Evolutionary conservation across 108 stramenopile species (phyloP).

Genomic region (Hondaea fermentalgiana): DNA sequence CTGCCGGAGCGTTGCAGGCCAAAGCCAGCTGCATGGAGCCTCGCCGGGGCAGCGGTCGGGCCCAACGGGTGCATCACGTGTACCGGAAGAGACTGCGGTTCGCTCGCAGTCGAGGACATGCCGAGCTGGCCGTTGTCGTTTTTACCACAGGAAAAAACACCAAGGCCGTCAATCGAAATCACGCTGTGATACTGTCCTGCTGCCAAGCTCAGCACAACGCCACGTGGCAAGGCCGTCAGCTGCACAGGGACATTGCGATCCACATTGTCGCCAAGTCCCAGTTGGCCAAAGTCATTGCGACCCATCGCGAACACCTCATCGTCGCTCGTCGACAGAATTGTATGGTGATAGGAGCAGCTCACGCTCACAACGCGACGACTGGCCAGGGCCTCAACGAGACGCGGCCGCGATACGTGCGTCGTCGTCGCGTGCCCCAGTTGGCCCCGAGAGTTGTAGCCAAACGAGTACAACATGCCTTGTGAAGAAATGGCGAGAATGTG

Average conservation of each 20-base stretch:
- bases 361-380: not conserved
- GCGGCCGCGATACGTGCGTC: constrained; percentile 28
- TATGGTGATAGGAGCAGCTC: not conserved
- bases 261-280: not conserved
- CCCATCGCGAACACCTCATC: not conserved
- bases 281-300: constrained; percentile 4
- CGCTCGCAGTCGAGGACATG: not conserved
- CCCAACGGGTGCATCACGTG: not conserved
- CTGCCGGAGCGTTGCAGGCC: too few relatives aligned
- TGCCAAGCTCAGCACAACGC: not conserved
- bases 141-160: constrained; percentile 37
- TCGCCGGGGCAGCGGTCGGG: not conserved
- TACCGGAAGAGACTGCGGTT: constrained; percentile 5
- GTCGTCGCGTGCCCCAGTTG: constrained; percentile 42
- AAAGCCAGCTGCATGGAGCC: not conserved
- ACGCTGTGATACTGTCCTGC: constrained; percentile 20
- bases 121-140: constrained; percentile 32
- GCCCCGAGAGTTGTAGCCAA: constrained; percentile 32
- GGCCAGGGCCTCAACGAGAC: constrained; percentile 12
- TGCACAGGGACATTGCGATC: not conserved
- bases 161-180: constrained; percentile 22
- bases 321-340: not conserved
- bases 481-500: constrained; percentile 39
- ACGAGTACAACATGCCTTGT: constrained; percentile 41
- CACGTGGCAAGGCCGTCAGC: not conserved